Percentiles rank a stretch among this genome's conserved stretches.
Conservation (phyloP, 805 yeast genomes). For the Trichomonascus vanleenenianus region DNA sequence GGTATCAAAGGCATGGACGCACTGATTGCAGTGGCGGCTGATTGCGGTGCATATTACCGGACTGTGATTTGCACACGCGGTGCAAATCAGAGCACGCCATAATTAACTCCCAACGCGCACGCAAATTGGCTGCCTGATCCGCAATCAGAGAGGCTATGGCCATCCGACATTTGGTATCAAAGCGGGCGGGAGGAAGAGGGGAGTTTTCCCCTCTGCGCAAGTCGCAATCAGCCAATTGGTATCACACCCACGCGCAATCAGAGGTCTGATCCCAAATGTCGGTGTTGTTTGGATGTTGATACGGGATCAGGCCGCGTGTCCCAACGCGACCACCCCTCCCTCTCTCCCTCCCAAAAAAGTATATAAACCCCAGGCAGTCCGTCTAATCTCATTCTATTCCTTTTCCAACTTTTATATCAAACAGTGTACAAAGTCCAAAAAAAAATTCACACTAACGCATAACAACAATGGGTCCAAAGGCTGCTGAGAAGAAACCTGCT, state of each 20-base stretch:
- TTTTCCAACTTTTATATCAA: not conserved
- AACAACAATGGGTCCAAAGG: conserved; percentile 33
- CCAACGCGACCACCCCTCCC: not conserved
- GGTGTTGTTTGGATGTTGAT: not conserved
- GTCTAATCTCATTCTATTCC: conserved; percentile 1
- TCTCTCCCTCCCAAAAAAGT: conserved; percentile 1
- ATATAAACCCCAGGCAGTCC: conserved; percentile 10
- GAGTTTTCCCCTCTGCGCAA: not conserved
- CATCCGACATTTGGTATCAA: not conserved
- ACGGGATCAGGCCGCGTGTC: not conserved
- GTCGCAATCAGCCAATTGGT: not conserved
- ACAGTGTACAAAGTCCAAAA: conserved; percentile 6
- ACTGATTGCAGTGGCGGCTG: not conserved
- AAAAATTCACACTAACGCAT: conserved; percentile 21
- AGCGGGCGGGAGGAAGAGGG: not conserved
- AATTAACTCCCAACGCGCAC: not conserved
- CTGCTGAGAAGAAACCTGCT: conserved; percentile 57
- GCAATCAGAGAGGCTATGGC: not conserved
- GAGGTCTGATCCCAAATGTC: not conserved
- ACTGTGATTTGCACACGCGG: too few relatives aligned
- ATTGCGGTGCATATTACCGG: not conserved
- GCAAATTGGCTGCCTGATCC: not conserved
- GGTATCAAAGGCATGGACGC: not conserved
- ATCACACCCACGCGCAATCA: not conserved
- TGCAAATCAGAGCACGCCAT: not conserved